A percentile compares a stretch with the other conserved stretches of the same genome.
Conservation (phyloP, 129 eudicot genomes). For the Helichrysum umbraculigerum region DNA sequence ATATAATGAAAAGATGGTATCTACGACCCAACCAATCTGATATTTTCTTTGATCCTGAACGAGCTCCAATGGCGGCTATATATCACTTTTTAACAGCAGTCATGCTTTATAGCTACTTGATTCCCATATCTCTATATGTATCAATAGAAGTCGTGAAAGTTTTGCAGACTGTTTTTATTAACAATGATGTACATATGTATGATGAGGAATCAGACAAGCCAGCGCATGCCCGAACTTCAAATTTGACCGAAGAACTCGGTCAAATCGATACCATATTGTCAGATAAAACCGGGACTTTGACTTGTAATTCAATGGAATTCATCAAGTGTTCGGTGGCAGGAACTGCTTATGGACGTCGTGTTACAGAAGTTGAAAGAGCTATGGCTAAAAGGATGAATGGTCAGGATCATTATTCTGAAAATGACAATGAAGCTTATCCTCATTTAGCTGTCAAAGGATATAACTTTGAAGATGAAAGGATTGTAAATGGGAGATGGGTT, state of each 20-base stretch:
- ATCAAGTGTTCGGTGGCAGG: slow-evolving; percentile 55
- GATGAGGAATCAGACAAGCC: slow-evolving; percentile 64
- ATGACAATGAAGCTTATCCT: neutral
- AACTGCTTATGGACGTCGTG: slow-evolving; percentile 43
- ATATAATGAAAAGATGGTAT: slow-evolving; percentile 76
- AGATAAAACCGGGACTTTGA: slow-evolving; percentile 60
- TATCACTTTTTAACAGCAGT: slow-evolving; percentile 73
- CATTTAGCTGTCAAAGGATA: slow-evolving; percentile 52
- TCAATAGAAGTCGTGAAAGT: slow-evolving; percentile 69
- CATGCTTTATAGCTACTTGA: slow-evolving; percentile 73
- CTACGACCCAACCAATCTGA: slow-evolving; percentile 44
- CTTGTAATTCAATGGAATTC: slow-evolving; percentile 58
- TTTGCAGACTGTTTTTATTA: slow-evolving; percentile 55
- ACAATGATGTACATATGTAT: slow-evolving; percentile 58
- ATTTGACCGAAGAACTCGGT: slow-evolving; percentile 70
- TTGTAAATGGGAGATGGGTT: slow-evolving; percentile 50
- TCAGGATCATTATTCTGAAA: slow-evolving; percentile 30
- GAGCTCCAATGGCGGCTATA: slow-evolving; percentile 72
- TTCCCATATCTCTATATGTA: slow-evolving; percentile 75
- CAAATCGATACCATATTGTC: slow-evolving; percentile 65
- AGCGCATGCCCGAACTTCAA: slow-evolving; percentile 68
- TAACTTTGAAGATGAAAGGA: slow-evolving; percentile 57
- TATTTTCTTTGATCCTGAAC: slow-evolving; percentile 62
- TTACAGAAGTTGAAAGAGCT: too few species aligned
- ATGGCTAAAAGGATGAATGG: slow-evolving; percentile 34